phyloP scores from a whole-genome alignment of 495 filamentous ascomycete genomes.

The Aspergillus affinis region DNA sequence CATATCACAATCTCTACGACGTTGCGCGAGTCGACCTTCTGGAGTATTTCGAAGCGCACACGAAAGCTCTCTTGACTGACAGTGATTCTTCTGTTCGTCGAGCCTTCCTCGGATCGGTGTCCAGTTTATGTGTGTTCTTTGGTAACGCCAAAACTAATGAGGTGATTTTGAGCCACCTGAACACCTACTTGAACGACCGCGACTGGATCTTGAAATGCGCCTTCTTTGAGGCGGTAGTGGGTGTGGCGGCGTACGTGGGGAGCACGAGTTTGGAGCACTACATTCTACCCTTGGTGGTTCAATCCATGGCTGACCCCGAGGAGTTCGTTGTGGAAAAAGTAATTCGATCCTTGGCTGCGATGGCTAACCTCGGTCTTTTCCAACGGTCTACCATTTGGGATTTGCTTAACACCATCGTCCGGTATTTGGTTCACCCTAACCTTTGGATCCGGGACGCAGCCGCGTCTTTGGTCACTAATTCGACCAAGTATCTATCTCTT shows the following conservation, averaged over 20 bases:
- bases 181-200: constrained; percentile 94
- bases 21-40: constrained; percentile 73
- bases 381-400: constrained; percentile 85
- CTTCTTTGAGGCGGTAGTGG: constrained; percentile 93
- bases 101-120: constrained; percentile 91
- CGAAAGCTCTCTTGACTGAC: constrained; percentile 87
- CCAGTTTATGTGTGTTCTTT: constrained; percentile 92
- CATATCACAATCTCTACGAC: constrained; percentile 81
- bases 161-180: constrained; percentile 90
- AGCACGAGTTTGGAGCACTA: constrained; percentile 89
- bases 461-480: constrained; percentile 74
- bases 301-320: constrained; percentile 93
- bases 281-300: constrained; percentile 93
- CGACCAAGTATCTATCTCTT: constrained; percentile 71
- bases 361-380: constrained; percentile 85
- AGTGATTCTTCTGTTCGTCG: constrained; percentile 82
- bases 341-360: constrained; percentile 80
- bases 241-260: constrained; percentile 87
- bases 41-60: constrained; percentile 79
- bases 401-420: constrained; percentile 72
- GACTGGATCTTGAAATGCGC: constrained; percentile 97
- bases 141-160: constrained; percentile 87
- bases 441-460: constrained; percentile 92
- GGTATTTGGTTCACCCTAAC: constrained; percentile 92
- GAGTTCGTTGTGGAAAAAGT: constrained; percentile 94